Evolutionary conservation across 768 basidiomycete genomes (phyloP), one percentile per base, ranked within the genome.

Genomic region (Galerina sulciceps): DNA sequence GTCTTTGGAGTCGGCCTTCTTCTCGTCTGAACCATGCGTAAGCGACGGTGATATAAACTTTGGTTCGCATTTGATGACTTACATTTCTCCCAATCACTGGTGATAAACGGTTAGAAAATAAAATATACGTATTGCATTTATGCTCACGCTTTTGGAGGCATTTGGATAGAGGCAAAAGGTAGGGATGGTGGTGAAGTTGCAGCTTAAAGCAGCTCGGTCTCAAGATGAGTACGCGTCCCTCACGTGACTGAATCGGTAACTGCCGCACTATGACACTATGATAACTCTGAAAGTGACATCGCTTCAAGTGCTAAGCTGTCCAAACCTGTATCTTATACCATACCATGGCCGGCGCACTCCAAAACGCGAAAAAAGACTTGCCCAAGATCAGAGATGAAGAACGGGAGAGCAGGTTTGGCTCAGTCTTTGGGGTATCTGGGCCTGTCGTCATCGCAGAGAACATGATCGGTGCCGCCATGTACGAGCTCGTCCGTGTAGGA

Each of bases 41-140:
- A 49, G 45, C 38, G 56, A 43, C 53, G 38, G 35, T 65, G 18
- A 47, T 37, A 31, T 5, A 8, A 31, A 31, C 26, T 31, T 31
- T 31, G 26, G 26, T 31, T 31, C 8, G 26, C 26, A 31, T 8
- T 31, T 31, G 26, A 6, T 50, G 38, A 75, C 85, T 38, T 70
- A 96, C 96, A 98, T 77, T 98, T 99, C 77, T 99, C 96, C 96
- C 96, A 99, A 75, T 99, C 93, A 67, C 96, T 98, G 11, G 58
- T 13, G 18, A 15, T 14, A 17, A 17, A 15, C 52, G 58, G 18
- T 55, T 4, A 63, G 59, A 6, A 55, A 53, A 67, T 13, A 71
- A 63, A 36, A 35, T 23, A 37, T 26, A 18, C 20, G 9, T 18
- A 47, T 22, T 20, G 10, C 35, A 38, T 18, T 43, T 4, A 50